phyloP scores from a whole-genome alignment of 495 filamentous ascomycete genomes.

The Aspergillus affinis region DNA sequence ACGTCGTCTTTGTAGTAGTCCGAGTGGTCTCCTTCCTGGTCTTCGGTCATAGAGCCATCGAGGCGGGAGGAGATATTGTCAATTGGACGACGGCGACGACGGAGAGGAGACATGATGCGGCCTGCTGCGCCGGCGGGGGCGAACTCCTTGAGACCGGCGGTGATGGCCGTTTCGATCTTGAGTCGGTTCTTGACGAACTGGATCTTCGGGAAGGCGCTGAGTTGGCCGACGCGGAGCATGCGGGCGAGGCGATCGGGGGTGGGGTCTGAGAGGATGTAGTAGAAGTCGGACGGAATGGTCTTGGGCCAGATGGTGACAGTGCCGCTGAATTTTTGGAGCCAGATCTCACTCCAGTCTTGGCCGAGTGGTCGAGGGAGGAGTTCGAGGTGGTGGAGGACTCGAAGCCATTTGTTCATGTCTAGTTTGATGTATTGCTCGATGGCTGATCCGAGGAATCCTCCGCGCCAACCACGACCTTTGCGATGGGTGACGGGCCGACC shows the following conservation, averaged over 20 bases:
- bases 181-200: conserved; percentile 86
- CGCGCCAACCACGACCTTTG: conserved; percentile 90
- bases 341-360: conserved; percentile 95
- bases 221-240: conserved; percentile 87
- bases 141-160: conserved; percentile 66
- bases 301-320: conserved; percentile 96
- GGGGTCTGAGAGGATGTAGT: conserved; percentile 82
- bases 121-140: conserved; percentile 28
- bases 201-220: conserved; percentile 83
- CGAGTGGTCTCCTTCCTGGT: conserved; percentile 29
- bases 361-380: conserved; percentile 86
- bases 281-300: conserved; percentile 71
- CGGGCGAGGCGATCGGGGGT: conserved; percentile 67
- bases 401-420: conserved; percentile 94
- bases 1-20: not conserved
- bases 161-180: conserved; percentile 76
- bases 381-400: conserved; percentile 87
- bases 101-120: conserved; percentile 27
- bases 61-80: conserved; percentile 16
- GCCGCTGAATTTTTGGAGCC: conserved; percentile 91
- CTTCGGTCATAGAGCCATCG: conserved; percentile 25
- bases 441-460: conserved; percentile 89
- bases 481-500: conserved; percentile 94
- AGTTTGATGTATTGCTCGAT: conserved; percentile 93
- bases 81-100: conserved; percentile 19